Evolutionary conservation across 768 basidiomycete species (phyloP), one percentile per base, ranked within the genome.

Genomic region (Gymnopilus dilepis): DNA sequence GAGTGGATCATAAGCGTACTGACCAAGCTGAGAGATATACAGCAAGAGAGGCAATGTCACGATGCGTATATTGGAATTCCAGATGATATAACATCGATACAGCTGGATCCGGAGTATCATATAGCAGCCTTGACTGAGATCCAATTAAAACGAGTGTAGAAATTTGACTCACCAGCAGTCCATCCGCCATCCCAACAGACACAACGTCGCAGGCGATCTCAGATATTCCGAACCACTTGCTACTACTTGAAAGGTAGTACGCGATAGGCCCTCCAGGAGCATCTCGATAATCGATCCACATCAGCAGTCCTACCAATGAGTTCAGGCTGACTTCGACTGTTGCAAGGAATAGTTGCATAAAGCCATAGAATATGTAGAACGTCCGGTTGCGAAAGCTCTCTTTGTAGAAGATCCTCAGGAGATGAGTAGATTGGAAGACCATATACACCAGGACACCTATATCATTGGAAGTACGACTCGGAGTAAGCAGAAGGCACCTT

Each of bases 281-380:
- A 22, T 54, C 22, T 17, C 52, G 52, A 54, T 54, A 22, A 38
- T 54, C 52, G 7, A 54, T 54, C 52, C 52, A 54, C 52, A 54
- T 54, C 4, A 38, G 28, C 28, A 38, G 52, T 15, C 52, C 52
- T 4, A 24, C 15, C 2, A 40, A 1, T 3, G 52, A 33, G 22
- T 38, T 54, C 2, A 54, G 11, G 22, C 21, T 26, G 8, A 22
- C 11, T 22, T 11, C 13, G 15, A 40, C 52, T 3, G 52, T 54
- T 4, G 34, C 3, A 5, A 54, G 24, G 34, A 54, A 54, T 7
- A 54, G 52, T 19, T 54, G 52, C 6, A 54, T 28, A 13, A 54
- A 38, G 31, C 52, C 38, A 17, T 38, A 54, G 12, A 21, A 38
- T 21, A 54, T 28, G 22, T 54, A 54, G 24, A 54, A 54, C 26